Evolutionary conservation across 2,329 filamentous ascomycete genomes (phyloP).

Genomic region (Tolypocladium guangdongense): DNA sequence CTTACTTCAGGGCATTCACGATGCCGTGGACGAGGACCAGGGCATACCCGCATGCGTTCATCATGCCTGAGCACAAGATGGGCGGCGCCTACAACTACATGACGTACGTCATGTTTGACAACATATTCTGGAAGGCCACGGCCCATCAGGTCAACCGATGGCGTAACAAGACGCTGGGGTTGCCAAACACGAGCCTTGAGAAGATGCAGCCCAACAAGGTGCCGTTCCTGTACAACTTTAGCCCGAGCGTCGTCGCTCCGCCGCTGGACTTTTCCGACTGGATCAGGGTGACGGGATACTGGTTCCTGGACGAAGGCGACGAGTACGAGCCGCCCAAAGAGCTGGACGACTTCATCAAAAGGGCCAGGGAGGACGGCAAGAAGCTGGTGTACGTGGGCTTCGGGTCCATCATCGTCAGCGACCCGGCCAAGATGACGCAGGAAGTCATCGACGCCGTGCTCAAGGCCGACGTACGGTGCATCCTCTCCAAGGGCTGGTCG

Average conservation of each 20-base stretch:
- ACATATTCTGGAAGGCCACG: constrained; percentile 91
- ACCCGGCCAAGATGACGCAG: constrained; percentile 77
- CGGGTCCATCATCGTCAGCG: constrained; percentile 86
- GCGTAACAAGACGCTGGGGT: constrained; percentile 68
- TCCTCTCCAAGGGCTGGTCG: constrained; percentile 95
- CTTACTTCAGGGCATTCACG: constrained; percentile 94
- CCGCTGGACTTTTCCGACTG: constrained; percentile 94
- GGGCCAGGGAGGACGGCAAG: constrained; percentile 70
- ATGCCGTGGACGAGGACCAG: constrained; percentile 98
- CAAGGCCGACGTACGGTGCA: constrained; percentile 87
- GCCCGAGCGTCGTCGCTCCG: constrained; percentile 82
- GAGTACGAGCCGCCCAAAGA: constrained; percentile 66
- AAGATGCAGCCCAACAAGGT: constrained; percentile 95
- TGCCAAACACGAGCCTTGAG: constrained; percentile 73
- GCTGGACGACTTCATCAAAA: constrained; percentile 70
- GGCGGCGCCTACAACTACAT: constrained; percentile 92
- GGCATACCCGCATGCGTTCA: constrained; percentile 93
- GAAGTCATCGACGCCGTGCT: constrained; percentile 88
- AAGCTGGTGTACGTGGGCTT: constrained; percentile 97
- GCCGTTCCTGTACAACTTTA: constrained; percentile 98
- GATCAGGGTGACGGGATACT: constrained; percentile 95
- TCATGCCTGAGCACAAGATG: constrained; percentile 86
- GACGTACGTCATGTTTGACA: constrained; percentile 94
- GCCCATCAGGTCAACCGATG: constrained; percentile 86
- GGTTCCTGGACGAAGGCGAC: constrained; percentile 77